Conservation (phyloP, 2,329 filamentous ascomycete genomes). For the Fulvia fulva region DNA sequence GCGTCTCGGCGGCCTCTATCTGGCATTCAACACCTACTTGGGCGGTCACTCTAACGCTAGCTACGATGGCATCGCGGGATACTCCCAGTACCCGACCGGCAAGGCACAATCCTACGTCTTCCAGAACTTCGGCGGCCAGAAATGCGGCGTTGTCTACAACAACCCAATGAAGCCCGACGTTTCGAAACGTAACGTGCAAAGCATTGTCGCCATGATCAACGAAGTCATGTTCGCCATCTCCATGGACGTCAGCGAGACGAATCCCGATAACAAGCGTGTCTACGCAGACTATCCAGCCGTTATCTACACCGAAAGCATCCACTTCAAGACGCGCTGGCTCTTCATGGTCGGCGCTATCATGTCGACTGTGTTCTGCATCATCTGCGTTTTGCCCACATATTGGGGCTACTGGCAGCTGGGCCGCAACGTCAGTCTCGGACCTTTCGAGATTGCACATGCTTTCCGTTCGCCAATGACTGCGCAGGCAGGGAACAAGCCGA, state of each 20-base stretch:
- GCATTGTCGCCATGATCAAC: constrained; percentile 2
- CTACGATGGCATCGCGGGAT: background rate
- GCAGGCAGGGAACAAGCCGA: background rate
- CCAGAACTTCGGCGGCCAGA: background rate
- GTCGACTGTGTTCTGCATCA: constrained; percentile 29
- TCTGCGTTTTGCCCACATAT: constrained; percentile 32
- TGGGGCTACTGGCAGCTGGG: constrained; percentile 35
- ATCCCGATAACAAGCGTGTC: background rate
- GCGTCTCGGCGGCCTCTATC: constrained; percentile 4
- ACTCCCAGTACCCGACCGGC: background rate
- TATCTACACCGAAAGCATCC: constrained; percentile 9
- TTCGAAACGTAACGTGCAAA: background rate
- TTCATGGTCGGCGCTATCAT: constrained; percentile 32
- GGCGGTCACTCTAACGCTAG: background rate
- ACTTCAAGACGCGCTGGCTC: constrained; percentile 27
- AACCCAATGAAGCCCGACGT: background rate
- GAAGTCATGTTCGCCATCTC: constrained; percentile 10
- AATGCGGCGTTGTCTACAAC: background rate
- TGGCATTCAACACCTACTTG: background rate
- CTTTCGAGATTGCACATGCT: constrained; percentile 35
- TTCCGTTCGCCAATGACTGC: constrained; percentile 27
- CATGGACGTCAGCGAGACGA: background rate
- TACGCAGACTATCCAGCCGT: background rate
- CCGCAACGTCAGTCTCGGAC: constrained; percentile 33
- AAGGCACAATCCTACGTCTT: background rate